Base-by-base conservation (phyloP, 2,329 filamentous ascomycete genomes). In the Hypoxylon sp. region DNA sequence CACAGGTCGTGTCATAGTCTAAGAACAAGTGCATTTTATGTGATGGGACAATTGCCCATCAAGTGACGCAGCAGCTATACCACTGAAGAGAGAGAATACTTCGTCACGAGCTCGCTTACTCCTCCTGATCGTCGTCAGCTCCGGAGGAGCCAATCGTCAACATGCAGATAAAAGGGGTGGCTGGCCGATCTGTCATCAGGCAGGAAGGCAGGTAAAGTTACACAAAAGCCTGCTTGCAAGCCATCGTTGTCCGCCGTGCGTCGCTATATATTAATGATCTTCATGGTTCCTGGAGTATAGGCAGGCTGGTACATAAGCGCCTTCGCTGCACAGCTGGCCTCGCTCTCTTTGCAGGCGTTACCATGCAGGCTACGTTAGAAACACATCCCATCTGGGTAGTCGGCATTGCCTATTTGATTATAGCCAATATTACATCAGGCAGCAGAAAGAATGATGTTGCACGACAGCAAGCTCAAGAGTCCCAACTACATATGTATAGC, bases 131-230 rank as follows among this genome's bases (percentile, higher is more conserved):
- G 59, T 54, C 68, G 52, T 68, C 27, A 68, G 55, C 58, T 60
- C 63, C 46, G 48, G 56, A 21, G 39, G 59, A 57, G 15, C 58
- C 44, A 62, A 55, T 47, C 57, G 52, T 47, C 42, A 31, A 55
- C 39, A 70, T 68, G 65, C 61, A 59, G 37, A 53, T 60, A 60
- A 70, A 68, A 66, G 65, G 68, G 68, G 68, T 68, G 68, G 68
- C 50, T 65, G 68, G 68, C 68, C 57, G 68, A 70, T 70, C 68
- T 62, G 46, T 68, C 50, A 63, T 70, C 61, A 53, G 53, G 46
- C 42, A 69, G 58, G 55, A 47, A 64, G 55, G 37, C 39, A 65
- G 47, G 35, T 35, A 31, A 37, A 62, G 57, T 65, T 67, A 65
- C 59, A 69, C 67, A 54, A 52, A 10, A 47, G 21, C 11, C 42